Percentiles rank a stretch among this genome's conserved stretches.
phyloP scores from a whole-genome alignment of 202 grass and related monocot genomes.

The Musa balbisiana region DNA sequence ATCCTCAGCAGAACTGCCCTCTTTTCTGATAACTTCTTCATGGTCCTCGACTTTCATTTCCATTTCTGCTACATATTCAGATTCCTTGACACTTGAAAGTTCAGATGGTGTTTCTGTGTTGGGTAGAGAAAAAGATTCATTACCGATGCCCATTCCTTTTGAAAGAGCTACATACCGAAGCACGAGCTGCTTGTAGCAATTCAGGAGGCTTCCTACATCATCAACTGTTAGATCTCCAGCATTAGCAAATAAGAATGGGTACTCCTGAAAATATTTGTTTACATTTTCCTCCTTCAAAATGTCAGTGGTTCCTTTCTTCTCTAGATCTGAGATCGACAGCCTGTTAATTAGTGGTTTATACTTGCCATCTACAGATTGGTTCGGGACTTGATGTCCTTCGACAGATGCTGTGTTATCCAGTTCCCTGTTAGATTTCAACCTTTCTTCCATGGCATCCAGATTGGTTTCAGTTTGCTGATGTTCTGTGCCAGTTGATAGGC shows the following conservation, averaged over 20 bases:
- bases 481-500: conserved; percentile 39
- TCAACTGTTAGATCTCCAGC: conserved; percentile 83
- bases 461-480: conserved; percentile 37
- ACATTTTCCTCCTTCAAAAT: conserved; percentile 67
- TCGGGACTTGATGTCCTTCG: conserved; percentile 26
- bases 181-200: conserved; percentile 80
- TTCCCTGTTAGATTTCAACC: conserved; percentile 27
- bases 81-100: conserved; percentile 3
- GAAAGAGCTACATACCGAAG: conserved; percentile 68
- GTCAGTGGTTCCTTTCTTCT: conserved; percentile 70
- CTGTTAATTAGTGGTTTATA: conserved; percentile 25
- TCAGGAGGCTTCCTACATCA: conserved; percentile 84
- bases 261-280: conserved; percentile 63
- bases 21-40: background rate
- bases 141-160: conserved; percentile 47
- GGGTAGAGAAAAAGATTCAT: conserved; percentile 21
- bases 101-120: background rate
- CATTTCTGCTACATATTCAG: conserved; percentile 16
- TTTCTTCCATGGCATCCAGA: conserved; percentile 33
- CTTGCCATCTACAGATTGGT: conserved; percentile 24
- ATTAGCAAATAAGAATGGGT: conserved; percentile 70
- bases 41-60: conserved; percentile 9
- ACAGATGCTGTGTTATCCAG: conserved; percentile 27
- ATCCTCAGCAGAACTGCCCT: background rate
- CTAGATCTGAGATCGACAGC: conserved; percentile 48